Base-by-base conservation (phyloP, 306 rosid species). In the Clitoria ternatea region DNA sequence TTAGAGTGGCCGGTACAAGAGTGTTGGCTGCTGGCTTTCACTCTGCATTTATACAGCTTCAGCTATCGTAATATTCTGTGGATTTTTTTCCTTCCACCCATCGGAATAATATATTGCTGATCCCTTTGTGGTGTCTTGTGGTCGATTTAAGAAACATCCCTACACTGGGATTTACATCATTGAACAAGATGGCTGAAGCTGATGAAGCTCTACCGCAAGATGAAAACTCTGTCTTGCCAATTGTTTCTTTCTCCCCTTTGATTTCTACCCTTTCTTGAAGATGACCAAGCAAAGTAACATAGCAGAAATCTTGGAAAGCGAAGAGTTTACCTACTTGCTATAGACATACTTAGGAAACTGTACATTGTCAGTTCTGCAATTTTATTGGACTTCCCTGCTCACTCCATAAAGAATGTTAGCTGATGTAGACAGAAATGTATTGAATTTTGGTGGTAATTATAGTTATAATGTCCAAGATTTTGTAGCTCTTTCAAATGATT, bases 331-430 rank as follows among this genome's bases (percentile, higher is more conserved):
- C 80, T 48, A 56, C 80, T 72, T 70, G 73, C 81, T 69, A 73
- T 80, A 85, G 82, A 82, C 87, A 85, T 82, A 85, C 86, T 79
- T 55, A 73, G 75, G 85, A 73, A 89, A 87, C 15, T 92, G 94
- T 89, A 92, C 89, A 87, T 87, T 78, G 89, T 80, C 90, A 82
- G 85, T 86, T 94, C 90, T 85, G 92, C 90, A 85, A 79, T 80
- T 81, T 74, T 54, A 81, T 81, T 81, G 83, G 77, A 71, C 71
- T 79, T 79, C 61, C 37, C 68, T 66, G 59, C 57, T 73, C 73
- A 45, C 71, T 66, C 35, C 66, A 43, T 70, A 70, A 61, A 76
- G 74, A 77, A 52, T 70, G 75, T 76, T 72, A 72, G 81, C 57
- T 75, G 43, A 61, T 61, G 77, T 69, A 55, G 74, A 71, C 59